Evolutionary conservation across 176 grass and related monocot species (phyloP).

Genomic region (Guadua angustifolia): DNA sequence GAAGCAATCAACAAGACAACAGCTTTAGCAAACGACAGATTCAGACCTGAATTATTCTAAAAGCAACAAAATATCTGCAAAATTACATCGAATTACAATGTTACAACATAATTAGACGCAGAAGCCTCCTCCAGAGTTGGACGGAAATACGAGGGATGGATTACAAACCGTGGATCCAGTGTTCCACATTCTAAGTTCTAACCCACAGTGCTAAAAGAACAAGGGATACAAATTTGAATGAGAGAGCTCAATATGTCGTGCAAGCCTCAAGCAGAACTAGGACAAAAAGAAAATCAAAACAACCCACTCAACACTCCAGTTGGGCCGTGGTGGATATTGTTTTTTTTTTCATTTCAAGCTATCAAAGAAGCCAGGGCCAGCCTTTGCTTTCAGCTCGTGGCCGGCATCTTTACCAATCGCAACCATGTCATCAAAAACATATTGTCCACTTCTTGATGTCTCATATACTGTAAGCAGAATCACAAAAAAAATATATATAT

Average conservation of each 20-base stretch:
- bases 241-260: conserved; percentile 31
- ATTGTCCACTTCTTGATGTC: conserved; percentile 77
- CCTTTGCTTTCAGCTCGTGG: conserved; percentile 78
- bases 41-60: conserved; percentile 18
- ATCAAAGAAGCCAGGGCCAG: conserved; percentile 83
- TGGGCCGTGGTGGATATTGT: background rate
- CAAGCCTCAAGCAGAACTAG: conserved; percentile 41
- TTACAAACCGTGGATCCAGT: conserved; percentile 36
- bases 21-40: background rate
- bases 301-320: conserved; percentile 26
- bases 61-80: conserved; percentile 35
- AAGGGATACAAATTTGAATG: conserved; percentile 31
- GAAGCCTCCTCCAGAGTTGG: conserved; percentile 7
- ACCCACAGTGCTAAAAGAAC: conserved; percentile 37
- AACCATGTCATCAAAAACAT: conserved; percentile 79
- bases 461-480: conserved; percentile 65
- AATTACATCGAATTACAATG: conserved; percentile 44
- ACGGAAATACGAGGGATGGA: conserved; percentile 19
- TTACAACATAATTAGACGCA: conserved; percentile 33
- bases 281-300: background rate
- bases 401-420: conserved; percentile 92
- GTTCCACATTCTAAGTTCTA: conserved; percentile 36
- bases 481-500: background rate
- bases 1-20: background rate
- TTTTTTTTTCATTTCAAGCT: conserved; percentile 53